These are phyloP conservation scores for Fraxinus greggii DNA, from an alignment of 305 asterid species.

Conservation along the genomic window DNA sequence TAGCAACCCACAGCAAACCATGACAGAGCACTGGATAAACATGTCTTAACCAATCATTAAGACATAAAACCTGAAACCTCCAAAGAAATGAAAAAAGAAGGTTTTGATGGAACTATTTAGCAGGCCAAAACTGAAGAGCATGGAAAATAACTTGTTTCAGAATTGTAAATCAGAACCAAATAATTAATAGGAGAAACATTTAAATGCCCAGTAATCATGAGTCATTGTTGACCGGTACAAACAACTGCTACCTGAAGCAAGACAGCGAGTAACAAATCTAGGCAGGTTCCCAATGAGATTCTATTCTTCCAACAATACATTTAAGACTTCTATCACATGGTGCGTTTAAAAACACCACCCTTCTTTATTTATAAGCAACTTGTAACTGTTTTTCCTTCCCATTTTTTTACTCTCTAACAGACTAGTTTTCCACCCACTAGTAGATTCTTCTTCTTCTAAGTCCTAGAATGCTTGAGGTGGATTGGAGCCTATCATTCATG, in stretches of 20 bases:
- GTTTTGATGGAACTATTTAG: not conserved
- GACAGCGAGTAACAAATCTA: not conserved
- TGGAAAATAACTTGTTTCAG: not conserved
- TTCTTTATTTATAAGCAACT: no score
- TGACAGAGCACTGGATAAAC: slow-evolving; percentile 75
- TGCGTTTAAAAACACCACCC: not conserved
- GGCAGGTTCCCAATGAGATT: not conserved
- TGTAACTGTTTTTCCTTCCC: no score
- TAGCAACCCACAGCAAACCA: slow-evolving; percentile 99
- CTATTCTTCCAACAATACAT: not conserved
- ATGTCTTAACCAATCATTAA: slow-evolving; percentile 28
- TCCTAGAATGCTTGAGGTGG: no score
- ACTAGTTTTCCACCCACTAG: no score
- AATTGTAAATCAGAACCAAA: slow-evolving; percentile 2
- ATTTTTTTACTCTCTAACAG: no score
- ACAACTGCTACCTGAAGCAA: not conserved
- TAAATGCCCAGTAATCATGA: not conserved
- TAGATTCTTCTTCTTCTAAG: no score
- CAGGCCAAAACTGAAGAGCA: slow-evolving; percentile 10
- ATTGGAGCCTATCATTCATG: no score
- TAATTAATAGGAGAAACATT: not conserved
- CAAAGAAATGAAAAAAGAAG: slow-evolving; percentile 8
- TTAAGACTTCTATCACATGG: slow-evolving; percentile 13
- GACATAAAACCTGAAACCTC: slow-evolving; percentile 4
- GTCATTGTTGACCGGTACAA: not conserved